Conservation (phyloP, 192 early-diverging fungal genomes). For the Linnemannia elongata region DNA sequence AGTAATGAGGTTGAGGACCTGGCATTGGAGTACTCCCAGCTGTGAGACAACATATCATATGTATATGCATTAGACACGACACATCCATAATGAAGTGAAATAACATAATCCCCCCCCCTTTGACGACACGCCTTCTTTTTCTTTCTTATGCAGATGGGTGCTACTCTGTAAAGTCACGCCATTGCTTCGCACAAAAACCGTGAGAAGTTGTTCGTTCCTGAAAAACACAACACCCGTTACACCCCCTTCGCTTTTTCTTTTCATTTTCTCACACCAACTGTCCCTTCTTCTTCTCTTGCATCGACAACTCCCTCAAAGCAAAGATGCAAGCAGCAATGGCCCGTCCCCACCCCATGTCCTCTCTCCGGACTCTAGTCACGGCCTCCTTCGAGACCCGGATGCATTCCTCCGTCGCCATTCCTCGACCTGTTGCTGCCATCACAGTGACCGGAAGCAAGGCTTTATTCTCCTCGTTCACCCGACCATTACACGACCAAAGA, state of each 20-base stretch:
- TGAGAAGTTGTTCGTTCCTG: background rate
- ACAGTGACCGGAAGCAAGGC: background rate
- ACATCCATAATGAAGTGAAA: too few relatives aligned
- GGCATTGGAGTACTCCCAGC: background rate
- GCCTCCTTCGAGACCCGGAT: background rate
- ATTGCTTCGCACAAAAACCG: too few relatives aligned
- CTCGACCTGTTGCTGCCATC: background rate
- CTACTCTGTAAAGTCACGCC: too few relatives aligned
- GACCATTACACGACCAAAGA: background rate
- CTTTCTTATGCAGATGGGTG: too few relatives aligned
- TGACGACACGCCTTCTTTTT: too few relatives aligned
- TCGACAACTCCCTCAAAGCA: background rate
- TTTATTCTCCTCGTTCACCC: constrained; percentile 12
- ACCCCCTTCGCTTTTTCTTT: background rate
- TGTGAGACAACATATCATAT: background rate
- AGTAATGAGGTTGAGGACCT: background rate
- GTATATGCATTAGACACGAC: background rate
- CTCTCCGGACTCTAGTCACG: background rate
- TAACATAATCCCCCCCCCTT: background rate
- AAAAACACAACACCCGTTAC: background rate
- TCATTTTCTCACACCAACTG: background rate
- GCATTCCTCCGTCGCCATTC: background rate
- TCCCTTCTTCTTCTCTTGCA: background rate
- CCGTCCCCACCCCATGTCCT: background rate
- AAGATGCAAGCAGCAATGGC: background rate